Evolutionary conservation across 2,329 filamentous ascomycete species (phyloP).

Genomic region (Fusarium hostae): DNA sequence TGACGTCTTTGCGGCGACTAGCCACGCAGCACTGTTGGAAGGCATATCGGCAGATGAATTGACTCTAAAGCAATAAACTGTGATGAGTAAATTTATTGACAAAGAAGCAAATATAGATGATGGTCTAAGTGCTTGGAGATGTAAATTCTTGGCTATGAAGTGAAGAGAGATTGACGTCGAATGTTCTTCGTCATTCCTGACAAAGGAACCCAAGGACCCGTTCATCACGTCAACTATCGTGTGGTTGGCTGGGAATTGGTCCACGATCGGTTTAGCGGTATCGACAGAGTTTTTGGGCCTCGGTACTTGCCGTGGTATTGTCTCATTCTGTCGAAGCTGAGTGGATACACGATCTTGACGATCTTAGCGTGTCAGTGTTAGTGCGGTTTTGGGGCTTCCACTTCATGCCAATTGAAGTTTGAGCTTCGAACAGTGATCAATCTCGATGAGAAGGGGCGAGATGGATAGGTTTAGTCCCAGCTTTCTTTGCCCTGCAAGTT

Average conservation of each 20-base stretch:
- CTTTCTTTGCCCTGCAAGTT: too few species aligned
- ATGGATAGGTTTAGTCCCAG: too few species aligned
- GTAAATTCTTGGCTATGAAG: not conserved
- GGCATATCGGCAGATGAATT: not conserved
- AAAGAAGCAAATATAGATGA: not conserved
- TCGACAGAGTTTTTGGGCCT: not conserved
- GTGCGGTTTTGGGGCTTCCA: not conserved
- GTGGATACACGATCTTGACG: not conserved
- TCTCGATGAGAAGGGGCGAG: too few species aligned
- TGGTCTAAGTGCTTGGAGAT: not conserved
- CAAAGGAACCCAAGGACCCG: not conserved
- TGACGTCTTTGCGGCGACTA: conserved; percentile 22
- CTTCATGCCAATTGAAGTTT: not conserved
- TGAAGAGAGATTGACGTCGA: not conserved
- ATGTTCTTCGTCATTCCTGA: not conserved
- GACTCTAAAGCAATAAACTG: accelerated
- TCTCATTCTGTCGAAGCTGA: not conserved
- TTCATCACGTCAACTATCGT: conserved; percentile 3
- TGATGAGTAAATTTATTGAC: too few species aligned
- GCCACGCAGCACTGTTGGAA: conserved; percentile 24
- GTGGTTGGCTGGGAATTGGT: conserved; percentile 1
- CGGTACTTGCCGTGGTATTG: not conserved
- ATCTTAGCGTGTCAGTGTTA: not conserved
- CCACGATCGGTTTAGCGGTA: conserved; percentile 27
- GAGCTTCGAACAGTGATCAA: too few species aligned